Percentiles rank a stretch among this genome's conserved stretches.
phyloP scores from a whole-genome alignment of 257 asterid genomes.

The Salvia miltiorrhiza region DNA sequence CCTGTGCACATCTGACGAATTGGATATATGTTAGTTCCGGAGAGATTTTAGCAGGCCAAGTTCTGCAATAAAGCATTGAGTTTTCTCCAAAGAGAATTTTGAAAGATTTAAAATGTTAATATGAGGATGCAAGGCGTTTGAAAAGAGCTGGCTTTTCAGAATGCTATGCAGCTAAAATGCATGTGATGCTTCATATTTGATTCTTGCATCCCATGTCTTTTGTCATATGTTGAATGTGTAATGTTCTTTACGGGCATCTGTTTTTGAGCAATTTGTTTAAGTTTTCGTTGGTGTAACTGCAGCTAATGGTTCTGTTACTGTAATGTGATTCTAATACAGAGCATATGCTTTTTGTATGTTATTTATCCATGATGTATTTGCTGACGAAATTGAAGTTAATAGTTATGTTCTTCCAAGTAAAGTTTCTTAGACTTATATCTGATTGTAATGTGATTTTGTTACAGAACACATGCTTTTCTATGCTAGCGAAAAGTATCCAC shows the following conservation, averaged over 20 bases:
- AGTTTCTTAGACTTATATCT: constrained; percentile 5
- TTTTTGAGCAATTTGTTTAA: not conserved
- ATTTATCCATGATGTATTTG: not conserved
- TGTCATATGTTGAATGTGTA: not conserved
- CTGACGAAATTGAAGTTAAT: not conserved
- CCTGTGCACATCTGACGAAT: not conserved
- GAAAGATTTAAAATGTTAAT: not conserved
- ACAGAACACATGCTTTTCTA: constrained; percentile 97
- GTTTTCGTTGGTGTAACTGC: constrained; percentile 1
- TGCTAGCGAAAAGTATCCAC: constrained; percentile 94
- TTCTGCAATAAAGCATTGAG: not conserved
- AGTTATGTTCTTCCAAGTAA: not conserved
- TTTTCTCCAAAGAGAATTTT: not conserved
- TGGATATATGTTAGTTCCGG: not conserved
- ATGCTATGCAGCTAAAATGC: not conserved
- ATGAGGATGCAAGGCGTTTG: not conserved
- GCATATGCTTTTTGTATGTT: constrained; percentile 72
- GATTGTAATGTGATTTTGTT: constrained; percentile 17
- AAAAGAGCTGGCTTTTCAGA: not conserved
- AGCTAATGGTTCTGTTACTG: not conserved
- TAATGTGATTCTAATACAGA: constrained; percentile 41
- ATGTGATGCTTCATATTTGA: constrained; percentile 10
- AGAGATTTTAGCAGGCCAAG: not conserved
- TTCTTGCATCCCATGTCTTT: not conserved
- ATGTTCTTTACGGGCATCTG: not conserved